These are phyloP conservation scores for Gynochthodes officinalis DNA, from an alignment of 257 asterid species.

Conservation along the genomic window DNA sequence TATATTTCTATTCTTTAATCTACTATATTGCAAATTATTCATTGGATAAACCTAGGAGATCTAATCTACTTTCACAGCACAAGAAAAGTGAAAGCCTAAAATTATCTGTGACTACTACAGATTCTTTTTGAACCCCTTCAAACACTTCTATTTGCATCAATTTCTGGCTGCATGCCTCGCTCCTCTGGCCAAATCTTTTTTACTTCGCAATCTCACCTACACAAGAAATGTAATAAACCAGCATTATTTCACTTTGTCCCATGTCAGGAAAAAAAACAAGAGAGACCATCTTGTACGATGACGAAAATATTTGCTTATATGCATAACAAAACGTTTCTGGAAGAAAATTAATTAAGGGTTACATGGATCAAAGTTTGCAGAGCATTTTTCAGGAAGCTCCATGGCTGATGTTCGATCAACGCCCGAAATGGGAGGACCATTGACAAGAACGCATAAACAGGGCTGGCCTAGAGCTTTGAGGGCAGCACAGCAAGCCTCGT, in stretches of 20 bases:
- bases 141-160: constrained; percentile 21
- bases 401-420: constrained; percentile 75
- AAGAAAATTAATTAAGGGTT: neutral
- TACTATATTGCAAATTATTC: no score
- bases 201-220: constrained; percentile 49
- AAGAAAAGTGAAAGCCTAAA: neutral
- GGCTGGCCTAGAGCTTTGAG: constrained; percentile 93
- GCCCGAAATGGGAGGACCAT: constrained; percentile 93
- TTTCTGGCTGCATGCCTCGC: neutral
- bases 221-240: constrained; percentile 5
- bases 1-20: no score
- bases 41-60: no score
- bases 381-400: constrained; percentile 86
- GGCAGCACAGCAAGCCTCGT: constrained; percentile 77
- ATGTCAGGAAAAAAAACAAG: no score
- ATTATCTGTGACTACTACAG: no score
- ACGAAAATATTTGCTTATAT: no score
- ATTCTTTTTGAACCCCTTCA: constrained; percentile 15
- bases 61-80: neutral
- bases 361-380: constrained; percentile 86
- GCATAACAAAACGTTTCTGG: neutral
- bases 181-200: constrained; percentile 5
- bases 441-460: constrained; percentile 73
- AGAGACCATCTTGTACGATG: no score
- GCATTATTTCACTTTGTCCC: neutral